Base-by-base conservation (phyloP, 805 yeast genomes). In the Teunomyces cretensis region DNA sequence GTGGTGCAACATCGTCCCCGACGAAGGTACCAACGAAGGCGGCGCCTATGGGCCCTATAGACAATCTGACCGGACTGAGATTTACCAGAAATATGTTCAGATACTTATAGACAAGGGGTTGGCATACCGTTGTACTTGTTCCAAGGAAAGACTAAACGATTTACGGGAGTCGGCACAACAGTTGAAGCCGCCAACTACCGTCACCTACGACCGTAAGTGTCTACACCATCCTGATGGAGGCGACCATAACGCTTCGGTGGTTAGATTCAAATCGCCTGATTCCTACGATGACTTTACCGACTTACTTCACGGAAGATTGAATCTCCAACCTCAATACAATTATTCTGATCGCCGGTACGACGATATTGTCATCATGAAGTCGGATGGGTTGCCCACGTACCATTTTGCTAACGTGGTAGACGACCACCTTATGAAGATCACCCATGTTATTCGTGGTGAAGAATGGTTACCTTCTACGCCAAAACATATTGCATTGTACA, bases 381-480 rank as follows among this genome's bases (percentile, higher is more conserved):
- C 96, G n/a, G 98, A 94, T 62, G 91, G 92, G 0, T 69, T 88
- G 48, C 99, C 99, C 19, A 94, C 99, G 0, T 94, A 94, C 56
- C 99, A 94, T 65, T 84, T 94, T 58, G 99, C 99, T 12, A 92
- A 88, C 57, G 96, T 94, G 6, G 80, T 94, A 2, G 99, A 94
- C 60, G 99, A 94, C 61, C 95, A 91, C 61, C 67, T 87, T 39
- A 94, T 94, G 99, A 64, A 81, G 38, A 86, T 94, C 36, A 87
- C 97, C 0, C 97, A 94, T 64, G 99, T 94, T 7, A 82, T 94
- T 4, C 75, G 99, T 53, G 99, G 99, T 28, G 99, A 94, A 59
- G 99, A 94, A 63, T 94, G 99, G 99, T 68, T 94, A 9, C 86
- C 96, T 1, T 88, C 98, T 0, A 94, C 99, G 0, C 96, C 97